Evolutionary conservation across 305 asterid genomes (phyloP).

Genomic region (Solanum hybrid): DNA sequence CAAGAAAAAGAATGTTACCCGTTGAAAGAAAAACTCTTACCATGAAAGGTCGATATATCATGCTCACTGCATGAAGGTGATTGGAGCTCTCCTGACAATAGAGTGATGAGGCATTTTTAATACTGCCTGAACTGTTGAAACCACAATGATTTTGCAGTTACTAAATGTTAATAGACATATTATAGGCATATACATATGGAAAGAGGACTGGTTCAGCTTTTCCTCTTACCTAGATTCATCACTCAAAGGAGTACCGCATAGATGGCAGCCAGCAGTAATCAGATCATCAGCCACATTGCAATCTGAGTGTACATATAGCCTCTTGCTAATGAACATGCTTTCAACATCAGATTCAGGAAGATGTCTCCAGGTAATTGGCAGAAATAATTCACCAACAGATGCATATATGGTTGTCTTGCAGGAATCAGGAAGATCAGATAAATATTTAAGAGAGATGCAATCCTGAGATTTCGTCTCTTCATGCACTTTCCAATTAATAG

Average conservation of each 20-base stretch:
- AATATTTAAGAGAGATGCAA: constrained; percentile 42
- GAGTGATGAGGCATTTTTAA: constrained; percentile 28
- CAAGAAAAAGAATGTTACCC: background rate
- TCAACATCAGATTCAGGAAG: constrained; percentile 46
- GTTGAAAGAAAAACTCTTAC: constrained; percentile 21
- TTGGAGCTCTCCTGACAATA: constrained; percentile 46
- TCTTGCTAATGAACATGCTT: constrained; percentile 61
- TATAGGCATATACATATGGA: background rate
- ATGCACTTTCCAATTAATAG: constrained; percentile 53
- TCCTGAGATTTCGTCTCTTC: constrained; percentile 41
- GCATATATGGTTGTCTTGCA: constrained; percentile 44
- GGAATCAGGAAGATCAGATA: constrained; percentile 27
- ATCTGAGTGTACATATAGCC: constrained; percentile 30
- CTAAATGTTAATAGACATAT: background rate
- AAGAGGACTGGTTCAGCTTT: constrained; percentile 4
- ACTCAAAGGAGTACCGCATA: constrained; percentile 46
- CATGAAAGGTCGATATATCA: constrained; percentile 66
- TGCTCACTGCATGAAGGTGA: constrained; percentile 39
- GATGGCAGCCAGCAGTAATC: constrained; percentile 52
- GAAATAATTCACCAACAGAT: constrained; percentile 58
- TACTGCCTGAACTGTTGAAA: constrained; percentile 31
- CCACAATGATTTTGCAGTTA: background rate
- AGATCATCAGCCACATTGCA: constrained; percentile 47
- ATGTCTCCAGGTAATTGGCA: constrained; percentile 51
- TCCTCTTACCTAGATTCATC: constrained; percentile 32